A percentile compares a stretch with the other conserved stretches of the same genome.
These are phyloP conservation scores for Ilyonectria robusta DNA, from an alignment of 2,329 filamentous ascomycete species.

Conservation along the genomic window DNA sequence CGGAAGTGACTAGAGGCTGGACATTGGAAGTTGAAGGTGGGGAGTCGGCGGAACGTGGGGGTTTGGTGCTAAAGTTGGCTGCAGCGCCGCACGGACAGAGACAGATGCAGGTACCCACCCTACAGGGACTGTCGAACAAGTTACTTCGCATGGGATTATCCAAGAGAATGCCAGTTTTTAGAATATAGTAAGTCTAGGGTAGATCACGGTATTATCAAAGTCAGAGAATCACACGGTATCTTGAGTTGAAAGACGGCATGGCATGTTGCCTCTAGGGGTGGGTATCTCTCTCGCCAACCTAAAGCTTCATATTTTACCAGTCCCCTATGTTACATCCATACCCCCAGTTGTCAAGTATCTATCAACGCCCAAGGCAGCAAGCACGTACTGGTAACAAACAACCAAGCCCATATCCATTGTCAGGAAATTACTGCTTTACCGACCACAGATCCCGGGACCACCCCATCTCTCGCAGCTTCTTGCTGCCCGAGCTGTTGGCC, in stretches of 20 bases:
- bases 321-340: conserved; percentile 32
- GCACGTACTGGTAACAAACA: conserved; percentile 9
- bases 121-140: background rate
- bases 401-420: background rate
- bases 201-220: background rate
- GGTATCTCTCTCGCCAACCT: conserved; percentile 4
- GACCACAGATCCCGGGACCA: conserved; percentile 76
- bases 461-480: conserved; percentile 73
- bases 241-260: conserved; percentile 7
- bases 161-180: background rate
- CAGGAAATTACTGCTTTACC: conserved; percentile 55
- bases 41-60: conserved; percentile 34
- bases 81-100: background rate
- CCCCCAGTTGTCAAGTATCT: conserved; percentile 20
- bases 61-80: conserved; percentile 4
- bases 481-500: conserved; percentile 63
- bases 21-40: conserved; percentile 29
- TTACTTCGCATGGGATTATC: background rate
- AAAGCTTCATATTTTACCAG: conserved; percentile 18
- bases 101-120: conserved; percentile 14
- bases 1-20: background rate
- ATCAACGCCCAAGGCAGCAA: conserved; percentile 30
- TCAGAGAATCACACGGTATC: background rate
- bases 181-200: background rate
- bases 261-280: background rate